Evolutionary conservation across 2,329 filamentous ascomycete species (phyloP).

Genomic region (Calonectria hawksworthii): DNA sequence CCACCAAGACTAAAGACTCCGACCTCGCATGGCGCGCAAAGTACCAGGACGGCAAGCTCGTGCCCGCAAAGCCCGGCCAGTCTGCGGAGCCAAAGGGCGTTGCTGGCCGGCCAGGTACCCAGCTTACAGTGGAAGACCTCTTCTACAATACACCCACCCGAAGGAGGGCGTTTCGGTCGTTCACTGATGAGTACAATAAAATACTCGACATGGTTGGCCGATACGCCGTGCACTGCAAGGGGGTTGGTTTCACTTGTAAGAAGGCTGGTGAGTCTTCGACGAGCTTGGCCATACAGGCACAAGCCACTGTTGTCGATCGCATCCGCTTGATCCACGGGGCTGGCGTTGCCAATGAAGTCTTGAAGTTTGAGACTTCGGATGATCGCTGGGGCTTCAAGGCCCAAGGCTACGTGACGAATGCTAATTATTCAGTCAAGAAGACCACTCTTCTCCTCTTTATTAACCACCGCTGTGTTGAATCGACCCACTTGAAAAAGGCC

Average conservation of each 20-base stretch:
- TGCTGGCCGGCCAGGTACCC: constrained; percentile 90
- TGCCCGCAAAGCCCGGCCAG: constrained; percentile 89
- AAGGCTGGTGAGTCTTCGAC: constrained; percentile 91
- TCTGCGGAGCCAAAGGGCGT: constrained; percentile 87
- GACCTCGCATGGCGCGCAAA: constrained; percentile 91
- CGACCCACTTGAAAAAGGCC: constrained; percentile 86
- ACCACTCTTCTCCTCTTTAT: constrained; percentile 93
- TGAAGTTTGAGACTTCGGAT: constrained; percentile 81
- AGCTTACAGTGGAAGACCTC: constrained; percentile 95
- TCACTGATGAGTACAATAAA: constrained; percentile 96
- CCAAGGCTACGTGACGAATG: constrained; percentile 87
- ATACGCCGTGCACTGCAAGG: constrained; percentile 91
- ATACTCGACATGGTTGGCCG: constrained; percentile 95
- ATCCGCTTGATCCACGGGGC: constrained; percentile 93
- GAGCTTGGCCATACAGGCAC: constrained; percentile 83
- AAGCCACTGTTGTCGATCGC: constrained; percentile 81
- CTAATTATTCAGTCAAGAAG: constrained; percentile 94
- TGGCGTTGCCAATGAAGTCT: constrained; percentile 87
- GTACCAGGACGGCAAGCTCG: constrained; percentile 86
- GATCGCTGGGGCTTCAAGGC: constrained; percentile 87
- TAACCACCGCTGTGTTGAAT: constrained; percentile 95
- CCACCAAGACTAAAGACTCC: constrained; percentile 91
- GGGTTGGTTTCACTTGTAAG: constrained; percentile 97
- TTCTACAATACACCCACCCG: constrained; percentile 97
- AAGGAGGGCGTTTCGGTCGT: constrained; percentile 88